Conservation (phyloP, 768 basidiomycete species). For the Hericium coralloides region DNA sequence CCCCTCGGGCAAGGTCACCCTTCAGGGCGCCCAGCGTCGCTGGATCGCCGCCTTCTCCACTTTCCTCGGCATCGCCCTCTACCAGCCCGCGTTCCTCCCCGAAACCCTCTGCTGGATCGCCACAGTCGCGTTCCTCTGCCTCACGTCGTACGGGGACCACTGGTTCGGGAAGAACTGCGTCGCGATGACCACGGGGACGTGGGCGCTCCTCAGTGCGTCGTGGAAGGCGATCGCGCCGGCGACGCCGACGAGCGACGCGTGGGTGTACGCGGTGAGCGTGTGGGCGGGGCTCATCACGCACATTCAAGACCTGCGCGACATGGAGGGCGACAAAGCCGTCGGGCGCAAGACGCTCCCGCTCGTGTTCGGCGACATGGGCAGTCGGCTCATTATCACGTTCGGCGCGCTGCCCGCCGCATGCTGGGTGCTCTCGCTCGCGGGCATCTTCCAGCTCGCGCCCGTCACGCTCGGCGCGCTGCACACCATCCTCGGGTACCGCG, state of each 20-base stretch:
- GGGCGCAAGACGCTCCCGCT: neutral
- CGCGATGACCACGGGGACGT: neutral
- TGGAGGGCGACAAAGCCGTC: neutral
- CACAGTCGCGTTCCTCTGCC: neutral
- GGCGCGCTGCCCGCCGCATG: neutral
- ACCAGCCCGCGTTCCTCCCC: neutral
- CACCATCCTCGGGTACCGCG: neutral
- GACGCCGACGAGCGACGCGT: neutral
- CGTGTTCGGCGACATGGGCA: neutral
- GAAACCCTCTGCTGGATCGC: neutral
- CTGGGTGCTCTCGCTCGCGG: neutral
- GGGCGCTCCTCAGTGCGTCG: neutral
- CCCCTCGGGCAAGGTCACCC: slow-evolving; percentile 18
- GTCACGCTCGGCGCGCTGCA: neutral
- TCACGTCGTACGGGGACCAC: neutral
- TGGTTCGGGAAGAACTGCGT: neutral
- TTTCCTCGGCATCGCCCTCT: neutral
- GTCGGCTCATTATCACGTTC: neutral
- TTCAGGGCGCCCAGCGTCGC: neutral
- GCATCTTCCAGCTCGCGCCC: neutral
- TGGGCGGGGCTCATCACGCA: neutral
- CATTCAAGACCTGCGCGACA: neutral
- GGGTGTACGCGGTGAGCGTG: neutral
- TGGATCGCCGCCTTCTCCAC: neutral
- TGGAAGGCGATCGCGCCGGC: neutral